Conservation (phyloP, 1,284 basidiomycete species). For the Microstroma glucosiphilum region DNA sequence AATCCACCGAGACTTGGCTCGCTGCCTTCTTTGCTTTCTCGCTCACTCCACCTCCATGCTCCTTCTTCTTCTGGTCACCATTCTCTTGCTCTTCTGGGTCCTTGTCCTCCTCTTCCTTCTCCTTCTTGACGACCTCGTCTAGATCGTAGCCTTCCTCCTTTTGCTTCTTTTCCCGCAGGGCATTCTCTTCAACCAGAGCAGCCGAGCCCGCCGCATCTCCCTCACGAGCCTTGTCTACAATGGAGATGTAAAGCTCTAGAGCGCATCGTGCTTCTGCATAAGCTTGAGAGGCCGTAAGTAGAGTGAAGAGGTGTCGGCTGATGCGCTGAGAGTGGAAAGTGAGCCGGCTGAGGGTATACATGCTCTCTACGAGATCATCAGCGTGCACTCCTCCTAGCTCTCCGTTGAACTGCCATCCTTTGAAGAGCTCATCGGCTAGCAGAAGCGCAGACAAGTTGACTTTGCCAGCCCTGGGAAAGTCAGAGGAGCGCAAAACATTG, state of each 20-base stretch:
- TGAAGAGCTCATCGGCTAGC: conserved; percentile 74
- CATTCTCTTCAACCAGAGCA: conserved; percentile 10
- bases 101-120: conserved; percentile 2
- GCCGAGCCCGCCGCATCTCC: conserved; percentile 21
- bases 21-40: conserved; percentile 11
- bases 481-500: conserved; percentile 55
- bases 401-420: conserved; percentile 63
- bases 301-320: conserved; percentile 31
- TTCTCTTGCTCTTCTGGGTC: neutral
- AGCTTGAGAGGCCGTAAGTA: conserved; percentile 43
- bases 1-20: conserved; percentile 19
- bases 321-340: conserved; percentile 47
- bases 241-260: conserved; percentile 37
- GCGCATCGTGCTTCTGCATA: conserved; percentile 39
- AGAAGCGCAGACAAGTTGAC: conserved; percentile 72
- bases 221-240: conserved; percentile 45
- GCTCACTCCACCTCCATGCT: conserved; percentile 4
- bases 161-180: conserved; percentile 10
- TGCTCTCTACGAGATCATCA: conserved; percentile 41
- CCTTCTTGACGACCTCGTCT: conserved; percentile 13
- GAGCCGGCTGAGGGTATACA: conserved; percentile 38
- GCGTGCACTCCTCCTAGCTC: conserved; percentile 38
- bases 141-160: conserved; percentile 9
- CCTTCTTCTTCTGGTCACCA: neutral
- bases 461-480: conserved; percentile 77